These are phyloP conservation scores for Neofusicoccum kwambonambiense DNA, from an alignment of 2,329 filamentous ascomycete genomes.

Conservation along the genomic window DNA sequence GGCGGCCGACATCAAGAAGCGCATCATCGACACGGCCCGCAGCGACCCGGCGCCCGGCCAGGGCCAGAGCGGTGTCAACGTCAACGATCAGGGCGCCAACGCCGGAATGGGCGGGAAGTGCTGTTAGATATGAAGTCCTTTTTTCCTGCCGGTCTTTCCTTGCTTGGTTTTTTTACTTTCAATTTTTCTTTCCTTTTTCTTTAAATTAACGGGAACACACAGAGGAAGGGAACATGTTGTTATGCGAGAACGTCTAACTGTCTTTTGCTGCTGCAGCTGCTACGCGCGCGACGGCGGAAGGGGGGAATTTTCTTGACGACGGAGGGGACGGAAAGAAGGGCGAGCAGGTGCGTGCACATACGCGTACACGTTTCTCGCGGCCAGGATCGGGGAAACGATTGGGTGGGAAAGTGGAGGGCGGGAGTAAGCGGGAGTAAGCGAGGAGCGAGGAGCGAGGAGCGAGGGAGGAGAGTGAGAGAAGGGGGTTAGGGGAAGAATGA, in stretches of 20 bases:
- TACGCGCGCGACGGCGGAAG: not conserved
- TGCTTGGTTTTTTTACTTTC: too few relatives aligned
- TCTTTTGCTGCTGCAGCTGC: not conserved
- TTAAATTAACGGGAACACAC: constrained; percentile 3
- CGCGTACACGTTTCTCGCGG: not conserved
- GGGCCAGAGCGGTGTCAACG: constrained; percentile 31
- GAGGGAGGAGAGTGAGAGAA: not conserved
- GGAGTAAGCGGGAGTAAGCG: not conserved
- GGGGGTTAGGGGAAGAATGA: constrained; percentile 3
- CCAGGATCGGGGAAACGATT: not conserved
- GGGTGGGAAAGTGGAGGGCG: not conserved
- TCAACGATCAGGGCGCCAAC: constrained; percentile 30
- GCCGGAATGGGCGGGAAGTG: constrained; percentile 38
- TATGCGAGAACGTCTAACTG: constrained; percentile 10
- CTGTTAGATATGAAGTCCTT: constrained; percentile 28
- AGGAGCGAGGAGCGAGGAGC: not conserved
- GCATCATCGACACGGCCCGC: constrained; percentile 88
- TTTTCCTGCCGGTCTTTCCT: not conserved
- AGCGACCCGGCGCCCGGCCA: constrained; percentile 60
- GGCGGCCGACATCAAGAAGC: constrained; percentile 96
- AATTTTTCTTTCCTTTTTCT: not conserved
- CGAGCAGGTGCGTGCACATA: not conserved
- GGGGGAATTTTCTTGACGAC: not conserved
- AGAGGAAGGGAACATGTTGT: constrained; percentile 7
- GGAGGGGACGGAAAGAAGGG: not conserved